phyloP scores from a whole-genome alignment of 257 asterid genomes.

The Lithospermum erythrorhizon region DNA sequence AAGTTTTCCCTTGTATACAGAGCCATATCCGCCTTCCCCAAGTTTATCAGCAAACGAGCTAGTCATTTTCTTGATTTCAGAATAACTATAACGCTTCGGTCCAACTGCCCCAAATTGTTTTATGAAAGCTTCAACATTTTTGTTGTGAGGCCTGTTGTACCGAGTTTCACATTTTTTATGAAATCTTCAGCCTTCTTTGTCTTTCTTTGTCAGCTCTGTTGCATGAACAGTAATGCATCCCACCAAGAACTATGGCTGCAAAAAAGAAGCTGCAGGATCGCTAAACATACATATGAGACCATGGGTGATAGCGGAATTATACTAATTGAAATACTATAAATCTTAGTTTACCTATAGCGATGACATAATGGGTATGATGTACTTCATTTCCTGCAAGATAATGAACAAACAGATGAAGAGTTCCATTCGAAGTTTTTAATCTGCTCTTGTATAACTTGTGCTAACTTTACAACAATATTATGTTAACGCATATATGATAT shows the following conservation, averaged over 20 bases:
- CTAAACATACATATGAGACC: neutral
- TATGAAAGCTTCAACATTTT: conserved; percentile 24
- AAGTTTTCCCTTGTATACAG: conserved; percentile 44
- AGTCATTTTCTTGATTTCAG: conserved; percentile 37
- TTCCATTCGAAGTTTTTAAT: too few relatives aligned
- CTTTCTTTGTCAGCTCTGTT: too few relatives aligned
- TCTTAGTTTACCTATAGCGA: neutral
- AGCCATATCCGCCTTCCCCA: conserved; percentile 50
- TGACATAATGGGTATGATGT: neutral
- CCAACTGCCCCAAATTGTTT: conserved; percentile 35
- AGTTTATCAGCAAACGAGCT: conserved; percentile 32
- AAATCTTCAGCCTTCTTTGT: too few relatives aligned
- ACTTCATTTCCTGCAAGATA: neutral
- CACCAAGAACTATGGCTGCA: conserved; percentile 17
- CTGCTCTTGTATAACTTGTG: too few relatives aligned
- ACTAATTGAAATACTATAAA: neutral
- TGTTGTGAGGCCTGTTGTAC: conserved; percentile 7
- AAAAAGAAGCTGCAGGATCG: conserved; percentile 1
- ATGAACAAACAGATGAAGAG: too few relatives aligned
- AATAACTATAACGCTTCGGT: conserved; percentile 36
- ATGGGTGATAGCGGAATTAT: too few relatives aligned
- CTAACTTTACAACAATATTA: too few relatives aligned
- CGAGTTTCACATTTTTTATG: too few relatives aligned
- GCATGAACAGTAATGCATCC: too few relatives aligned
- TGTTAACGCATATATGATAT: too few relatives aligned